Base-by-base conservation (phyloP, 2,329 filamentous ascomycete genomes). In the Phialophora chinensis region DNA sequence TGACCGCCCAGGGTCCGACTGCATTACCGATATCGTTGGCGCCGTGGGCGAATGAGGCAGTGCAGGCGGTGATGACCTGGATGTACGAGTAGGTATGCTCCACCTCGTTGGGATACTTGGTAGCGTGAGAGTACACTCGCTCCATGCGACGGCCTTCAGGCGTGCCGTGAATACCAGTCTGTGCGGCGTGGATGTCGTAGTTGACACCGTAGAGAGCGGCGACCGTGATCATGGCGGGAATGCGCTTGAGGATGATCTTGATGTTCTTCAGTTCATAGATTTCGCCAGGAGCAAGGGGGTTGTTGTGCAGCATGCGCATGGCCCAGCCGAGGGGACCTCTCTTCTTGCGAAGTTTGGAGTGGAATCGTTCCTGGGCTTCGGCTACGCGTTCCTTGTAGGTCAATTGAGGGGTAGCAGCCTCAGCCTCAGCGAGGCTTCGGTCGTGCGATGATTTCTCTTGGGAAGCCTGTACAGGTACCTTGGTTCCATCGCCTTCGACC, bases 171-270 rank as follows among this genome's bases (percentile, higher is more conserved):
- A 91, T 84, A 75, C 91, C 91, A 60, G 83, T 82, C 81, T 93
- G 91, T 4, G 90, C 89, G 57, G 86, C 84, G 83, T 93, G 91
- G 74, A 93, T 94, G 72, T 94, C 91, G 80, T 93, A 94, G 84
- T 93, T 83, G 29, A 90, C 76, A 77, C 91, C 91, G 76, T 94
- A 94, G 60, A 93, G 85, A 17, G 82, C 75, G 63, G 83, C 90
- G 70, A 82, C 83, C 52, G 88, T 83, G 68, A 91, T 76, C 78
- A 85, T 84, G 59, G 91, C 90, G 0, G 91, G 91, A 8, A 93
- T 75, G 25, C 91, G 90, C 79, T 87, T 89, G 67, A 82, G 31
- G 25, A 88, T 66, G 59, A 85, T 84, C 75, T 84, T 85, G 68
- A 93, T 80, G 83, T 94, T 94, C 79, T 88, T 82, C 23, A 84